Percentiles rank a stretch among this genome's conserved stretches.
phyloP scores from a whole-genome alignment of 2,329 filamentous ascomycete genomes.

The Fusarium lyarnte region DNA sequence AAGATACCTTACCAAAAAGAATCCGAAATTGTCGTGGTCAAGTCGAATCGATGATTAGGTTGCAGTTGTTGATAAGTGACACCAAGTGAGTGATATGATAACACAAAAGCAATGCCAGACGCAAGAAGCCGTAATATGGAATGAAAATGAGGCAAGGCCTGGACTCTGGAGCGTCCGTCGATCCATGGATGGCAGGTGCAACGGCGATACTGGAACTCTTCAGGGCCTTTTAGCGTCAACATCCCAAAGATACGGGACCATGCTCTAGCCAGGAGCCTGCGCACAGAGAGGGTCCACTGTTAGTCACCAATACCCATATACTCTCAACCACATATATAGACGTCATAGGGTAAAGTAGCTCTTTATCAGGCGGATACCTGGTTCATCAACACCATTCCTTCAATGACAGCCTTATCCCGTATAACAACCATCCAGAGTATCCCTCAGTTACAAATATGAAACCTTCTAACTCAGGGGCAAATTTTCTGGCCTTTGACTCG shows the following conservation, averaged over 20 bases:
- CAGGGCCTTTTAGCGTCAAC: constrained; percentile 13
- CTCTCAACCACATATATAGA: not conserved
- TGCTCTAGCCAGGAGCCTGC: not conserved
- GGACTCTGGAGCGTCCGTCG: not conserved
- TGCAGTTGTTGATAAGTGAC: not conserved
- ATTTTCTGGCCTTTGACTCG: not conserved
- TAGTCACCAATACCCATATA: constrained; percentile 18
- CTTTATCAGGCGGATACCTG: constrained; percentile 10
- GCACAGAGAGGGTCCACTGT: constrained; percentile 14
- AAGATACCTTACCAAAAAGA: not conserved
- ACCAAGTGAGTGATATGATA: not conserved
- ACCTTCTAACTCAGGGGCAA: constrained; percentile 1
- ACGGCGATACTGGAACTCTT: not conserved
- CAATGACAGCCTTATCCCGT: not conserved
- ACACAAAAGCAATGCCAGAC: not conserved
- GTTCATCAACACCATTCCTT: not conserved
- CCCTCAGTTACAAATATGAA: constrained; percentile 10
- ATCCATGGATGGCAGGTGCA: constrained; percentile 4
- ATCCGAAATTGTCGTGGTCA: not conserved
- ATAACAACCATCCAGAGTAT: constrained; percentile 5
- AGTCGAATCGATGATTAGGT: not conserved
- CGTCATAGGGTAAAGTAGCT: constrained; percentile 5
- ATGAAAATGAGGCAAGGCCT: not conserved
- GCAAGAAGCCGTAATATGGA: not conserved
- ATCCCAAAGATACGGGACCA: not conserved